Base-by-base conservation (phyloP, 2,329 filamentous ascomycete species). In the Aspergillus sp. region DNA sequence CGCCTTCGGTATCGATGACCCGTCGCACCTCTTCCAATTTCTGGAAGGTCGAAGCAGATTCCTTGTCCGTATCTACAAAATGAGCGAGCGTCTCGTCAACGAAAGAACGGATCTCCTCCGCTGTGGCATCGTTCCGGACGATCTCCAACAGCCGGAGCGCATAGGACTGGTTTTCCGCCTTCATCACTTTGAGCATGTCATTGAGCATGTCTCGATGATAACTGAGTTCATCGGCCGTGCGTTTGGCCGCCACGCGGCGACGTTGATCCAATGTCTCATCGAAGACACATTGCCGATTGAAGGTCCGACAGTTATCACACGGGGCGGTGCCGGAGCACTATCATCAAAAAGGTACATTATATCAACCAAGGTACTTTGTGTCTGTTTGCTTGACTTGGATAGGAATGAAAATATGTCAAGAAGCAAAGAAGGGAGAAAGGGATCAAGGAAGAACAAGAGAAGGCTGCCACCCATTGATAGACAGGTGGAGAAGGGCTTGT, bases 201-300 rank as follows among this genome's bases (percentile, higher is more conserved):
- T 75, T 70, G 1, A 77, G 64, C 55, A 77, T 68, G 57, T 76
- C 71, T 7, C 73, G 75, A 56, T 77, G 74, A 53, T 77, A 75
- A 52, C 67, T 68, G 16, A 78, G 67, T 61, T 78, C 76, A 52
- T 77, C 73, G 2, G 76, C 69, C 4, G 75, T 77, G 9, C 75
- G 68, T 59, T 78, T 79, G 10, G 73, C 73, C 0, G 73, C 74
- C 18, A 77, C 73, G 18, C 76, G 73, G 4, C 75, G 73, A 11
- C 77, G 72, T 9, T 85, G 85, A 57, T 88, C 82, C 36, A 83
- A 80, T 1, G 84, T 84, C 69, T 85, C 83, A 68, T 89, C 87
- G 69, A 87, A 83, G 29, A 88, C 80, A 4, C 77, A 79, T 39
- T 69, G 66, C 31, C 71, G 64, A 22, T 71, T 68, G 53, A 73